Evolutionary conservation across 306 rosid species (phyloP).

Genomic region (Argentina anserina): DNA sequence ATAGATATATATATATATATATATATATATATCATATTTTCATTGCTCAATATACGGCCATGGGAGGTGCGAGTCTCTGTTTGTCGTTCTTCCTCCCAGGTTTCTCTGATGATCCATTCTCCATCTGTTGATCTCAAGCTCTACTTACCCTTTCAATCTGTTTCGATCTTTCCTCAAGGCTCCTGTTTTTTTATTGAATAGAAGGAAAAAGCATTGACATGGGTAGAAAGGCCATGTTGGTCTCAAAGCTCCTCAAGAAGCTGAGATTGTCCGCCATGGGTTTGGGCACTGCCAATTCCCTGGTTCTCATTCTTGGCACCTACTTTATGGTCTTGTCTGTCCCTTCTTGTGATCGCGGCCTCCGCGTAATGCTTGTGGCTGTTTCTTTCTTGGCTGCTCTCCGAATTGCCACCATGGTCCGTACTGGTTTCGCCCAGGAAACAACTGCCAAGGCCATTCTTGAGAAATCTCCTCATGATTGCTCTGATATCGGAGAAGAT

Average conservation of each 20-base stretch:
- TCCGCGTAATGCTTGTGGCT: slow-evolving; percentile 28
- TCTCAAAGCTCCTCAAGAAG: slow-evolving; percentile 27
- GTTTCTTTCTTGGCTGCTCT: slow-evolving; percentile 38
- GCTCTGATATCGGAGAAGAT: slow-evolving; percentile 22
- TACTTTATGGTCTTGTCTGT: slow-evolving; percentile 25
- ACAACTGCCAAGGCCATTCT: slow-evolving; percentile 58
- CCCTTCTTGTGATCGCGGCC: slow-evolving; percentile 31
- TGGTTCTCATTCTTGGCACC: slow-evolving; percentile 29
- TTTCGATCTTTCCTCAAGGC: not conserved
- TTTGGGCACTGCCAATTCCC: slow-evolving; percentile 30
- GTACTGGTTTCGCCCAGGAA: slow-evolving; percentile 53
- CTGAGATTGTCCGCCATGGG: slow-evolving; percentile 35
- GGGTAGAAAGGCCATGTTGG: slow-evolving; percentile 22
- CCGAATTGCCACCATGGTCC: slow-evolving; percentile 46
- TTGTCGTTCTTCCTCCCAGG: not conserved
- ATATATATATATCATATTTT: too few species aligned
- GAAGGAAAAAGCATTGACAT: not conserved
- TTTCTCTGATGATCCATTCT: not conserved
- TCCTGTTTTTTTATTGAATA: not conserved
- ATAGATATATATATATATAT: too few species aligned
- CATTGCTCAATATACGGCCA: too few species aligned
- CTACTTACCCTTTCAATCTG: not conserved
- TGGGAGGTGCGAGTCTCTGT: too few species aligned
- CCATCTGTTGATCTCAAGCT: not conserved
- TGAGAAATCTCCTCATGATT: slow-evolving; percentile 25